Evolutionary conservation across 2,329 filamentous ascomycete species (phyloP), one percentile per base, ranked within the genome.

Genomic region (Blastomyces gilchristii): DNA sequence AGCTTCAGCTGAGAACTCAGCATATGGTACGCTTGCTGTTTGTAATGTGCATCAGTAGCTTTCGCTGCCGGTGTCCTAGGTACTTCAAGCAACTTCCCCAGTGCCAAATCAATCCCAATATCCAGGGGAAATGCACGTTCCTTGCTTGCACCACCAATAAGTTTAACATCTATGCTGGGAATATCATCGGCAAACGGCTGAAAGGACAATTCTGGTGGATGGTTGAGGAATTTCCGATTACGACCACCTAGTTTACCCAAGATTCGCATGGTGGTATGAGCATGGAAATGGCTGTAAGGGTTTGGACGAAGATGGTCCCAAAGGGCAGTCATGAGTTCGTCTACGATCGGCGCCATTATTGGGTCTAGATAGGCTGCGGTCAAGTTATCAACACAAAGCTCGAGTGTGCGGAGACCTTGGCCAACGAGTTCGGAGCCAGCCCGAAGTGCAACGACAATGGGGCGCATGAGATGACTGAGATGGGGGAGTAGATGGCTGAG

Each of bases 271-370:
- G 94, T 97, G 0, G 94, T 97, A 73, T 99, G 94, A 0, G 95
- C 90, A 72, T 97, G 93, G 75, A 97, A 96, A 74, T 99, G 95
- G 70, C 89, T 96, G 75, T 99, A 96, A 0, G 94, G 94, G 66
- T 92, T 88, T 8, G 94, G 95, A 69, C 89, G 89, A 52, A 99
- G 82, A 74, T 99, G 95, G 67, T 97, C 92, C 82, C 96, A 99
- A 0, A 99, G 81, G 0, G 93, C 93, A 57, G 91, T 94, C 94
- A 99, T 99, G 54, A 99, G 81, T 72, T 99, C 94, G 70, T 99
- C 93, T 75, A 99, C 97, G 34, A 97, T 95, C 0, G 94, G 95
- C 1, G 93, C 91, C 93, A 99, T 99, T 70, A 99, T 97, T 0
- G 94, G 95, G 69, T 99, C 94, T 16, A 99, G 80, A 71, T 99